A percentile compares a stretch with the other conserved stretches of the same genome.
Evolutionary conservation across 2,329 filamentous ascomycete genomes (phyloP).

Genomic region (Teratosphaeria gauchensis): DNA sequence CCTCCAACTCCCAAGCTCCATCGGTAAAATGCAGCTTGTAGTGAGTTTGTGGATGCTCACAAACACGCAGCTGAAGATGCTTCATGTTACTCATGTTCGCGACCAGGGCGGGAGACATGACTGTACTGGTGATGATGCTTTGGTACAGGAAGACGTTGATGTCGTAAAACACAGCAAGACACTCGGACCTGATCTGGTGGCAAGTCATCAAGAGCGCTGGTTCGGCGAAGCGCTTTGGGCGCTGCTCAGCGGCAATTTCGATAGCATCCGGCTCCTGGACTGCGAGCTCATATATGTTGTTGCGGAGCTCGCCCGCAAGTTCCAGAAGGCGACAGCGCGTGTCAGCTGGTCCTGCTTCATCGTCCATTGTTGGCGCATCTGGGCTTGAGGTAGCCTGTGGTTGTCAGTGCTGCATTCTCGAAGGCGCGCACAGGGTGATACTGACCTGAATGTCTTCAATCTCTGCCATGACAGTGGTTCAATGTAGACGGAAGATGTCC

Average conservation of each 20-base stretch:
- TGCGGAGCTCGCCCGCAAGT: neutral
- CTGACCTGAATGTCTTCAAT: neutral
- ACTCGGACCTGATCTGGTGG: neutral
- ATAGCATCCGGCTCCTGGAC: neutral
- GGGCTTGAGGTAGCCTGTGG: neutral
- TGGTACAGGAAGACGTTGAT: neutral
- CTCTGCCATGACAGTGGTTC: neutral
- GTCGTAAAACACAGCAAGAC: neutral
- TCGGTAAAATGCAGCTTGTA: neutral
- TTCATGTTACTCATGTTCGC: neutral
- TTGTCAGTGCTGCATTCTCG: neutral
- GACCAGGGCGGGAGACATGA: neutral
- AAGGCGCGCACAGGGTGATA: neutral
- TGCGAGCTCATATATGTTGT: neutral
- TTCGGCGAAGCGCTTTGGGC: neutral
- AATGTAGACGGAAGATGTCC: neutral
- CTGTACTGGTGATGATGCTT: too few species aligned
- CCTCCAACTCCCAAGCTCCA: neutral
- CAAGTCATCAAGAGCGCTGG: neutral
- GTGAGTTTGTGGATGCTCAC: neutral
- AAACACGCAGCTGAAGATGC: neutral
- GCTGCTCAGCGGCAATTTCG: neutral
- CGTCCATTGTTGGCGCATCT: neutral
- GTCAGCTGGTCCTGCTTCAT: neutral
- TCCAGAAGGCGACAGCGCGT: neutral